phyloP scores from a whole-genome alignment of 306 rosid species.

The Cucumis sativus region DNA sequence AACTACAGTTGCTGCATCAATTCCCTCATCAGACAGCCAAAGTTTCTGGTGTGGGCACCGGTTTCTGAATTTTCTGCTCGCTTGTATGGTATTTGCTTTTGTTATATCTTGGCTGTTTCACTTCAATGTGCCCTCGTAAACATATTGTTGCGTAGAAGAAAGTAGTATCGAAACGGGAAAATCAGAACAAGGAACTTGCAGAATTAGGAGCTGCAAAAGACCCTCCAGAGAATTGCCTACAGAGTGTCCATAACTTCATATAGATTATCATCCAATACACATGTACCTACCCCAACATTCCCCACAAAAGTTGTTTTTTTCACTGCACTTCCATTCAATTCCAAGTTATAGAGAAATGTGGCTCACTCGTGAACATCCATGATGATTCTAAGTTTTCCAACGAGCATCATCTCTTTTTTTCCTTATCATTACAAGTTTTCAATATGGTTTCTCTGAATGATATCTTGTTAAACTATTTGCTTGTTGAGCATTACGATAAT shows the following conservation, averaged over 20 bases:
- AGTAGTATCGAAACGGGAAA: not conserved
- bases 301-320: not conserved
- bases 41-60: conserved; percentile 94
- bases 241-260: conserved; percentile 1
- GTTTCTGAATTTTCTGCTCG: conserved; percentile 81
- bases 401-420: not conserved
- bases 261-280: conserved; percentile 4
- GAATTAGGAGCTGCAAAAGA: not conserved
- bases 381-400: not conserved
- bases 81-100: conserved; percentile 89
- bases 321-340: not conserved
- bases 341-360: conserved; percentile 1
- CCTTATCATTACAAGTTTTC: not conserved
- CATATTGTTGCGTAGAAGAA: not conserved
- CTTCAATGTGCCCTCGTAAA: conserved; percentile 51
- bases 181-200: not conserved
- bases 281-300: not conserved
- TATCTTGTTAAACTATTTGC: not conserved
- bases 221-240: not conserved
- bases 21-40: conserved; percentile 39
- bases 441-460: not conserved
- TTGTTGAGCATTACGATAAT: not conserved
- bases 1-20: conserved; percentile 27
- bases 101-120: conserved; percentile 96
- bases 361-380: not conserved